Evolutionary conservation across 768 basidiomycete genomes (phyloP).

Genomic region (Stropharia rugosoannulata): DNA sequence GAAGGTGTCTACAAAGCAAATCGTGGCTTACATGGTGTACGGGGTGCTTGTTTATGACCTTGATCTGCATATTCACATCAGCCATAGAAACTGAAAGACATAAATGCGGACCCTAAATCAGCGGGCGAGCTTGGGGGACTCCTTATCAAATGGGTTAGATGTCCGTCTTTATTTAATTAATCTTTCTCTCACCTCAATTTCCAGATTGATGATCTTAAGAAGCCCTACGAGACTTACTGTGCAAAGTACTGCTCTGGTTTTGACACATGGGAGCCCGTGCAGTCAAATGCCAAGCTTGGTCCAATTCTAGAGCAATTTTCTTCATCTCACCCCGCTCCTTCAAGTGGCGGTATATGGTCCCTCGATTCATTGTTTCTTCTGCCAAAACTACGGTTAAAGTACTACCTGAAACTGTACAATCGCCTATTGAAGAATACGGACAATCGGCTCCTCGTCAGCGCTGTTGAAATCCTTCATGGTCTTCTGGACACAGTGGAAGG

Average conservation of each 20-base stretch:
- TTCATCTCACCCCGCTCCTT: conserved; percentile 46
- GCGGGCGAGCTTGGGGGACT: conserved; percentile 94
- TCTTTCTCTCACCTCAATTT: conserved; percentile 12
- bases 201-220: conserved; percentile 90
- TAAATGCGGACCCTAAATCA: conserved; percentile 88
- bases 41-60: conserved; percentile 18
- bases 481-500: conserved; percentile 69
- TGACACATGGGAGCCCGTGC: conserved; percentile 81
- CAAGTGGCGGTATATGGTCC: conserved; percentile 63
- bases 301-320: conserved; percentile 73
- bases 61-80: conserved; percentile 15
- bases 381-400: conserved; percentile 80
- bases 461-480: conserved; percentile 76
- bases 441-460: conserved; percentile 75
- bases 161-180: neutral
- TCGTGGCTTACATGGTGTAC: conserved; percentile 72
- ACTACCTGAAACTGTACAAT: conserved; percentile 90
- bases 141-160: conserved; percentile 93
- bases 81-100: conserved; percentile 86
- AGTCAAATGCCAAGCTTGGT: conserved; percentile 69
- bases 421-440: conserved; percentile 89
- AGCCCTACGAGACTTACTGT: conserved; percentile 83
- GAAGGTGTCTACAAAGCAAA: conserved; percentile 94
- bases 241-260: conserved; percentile 73
- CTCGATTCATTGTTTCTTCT: conserved; percentile 87